Evolutionary conservation across 192 early-diverging fungal species (phyloP), one percentile per base, ranked within the genome.

Genomic region (Entomortierella parvispora): DNA sequence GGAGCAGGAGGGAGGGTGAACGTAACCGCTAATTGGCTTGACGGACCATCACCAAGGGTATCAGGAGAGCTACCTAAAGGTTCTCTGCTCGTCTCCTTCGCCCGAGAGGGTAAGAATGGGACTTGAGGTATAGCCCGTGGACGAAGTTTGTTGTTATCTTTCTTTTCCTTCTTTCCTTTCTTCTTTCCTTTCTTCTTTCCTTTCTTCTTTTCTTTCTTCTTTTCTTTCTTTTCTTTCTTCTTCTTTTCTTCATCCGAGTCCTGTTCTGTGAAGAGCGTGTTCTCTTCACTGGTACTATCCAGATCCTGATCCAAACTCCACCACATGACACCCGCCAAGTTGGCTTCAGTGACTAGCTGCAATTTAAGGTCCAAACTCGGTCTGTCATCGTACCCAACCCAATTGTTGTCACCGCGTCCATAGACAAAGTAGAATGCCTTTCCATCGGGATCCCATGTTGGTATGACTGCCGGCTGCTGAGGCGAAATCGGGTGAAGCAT

Each of bases 241-340:
- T 4, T 40, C n/a, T 2, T 62, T 20, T 18, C n/a, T n/a, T n/a
- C n/a, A n/a, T n/a, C n/a, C n/a, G n/a, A n/a, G n/a, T n/a, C n/a
- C n/a, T 5, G 37, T 40, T 40, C 12, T 12, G 37, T 40, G 12
- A 40, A 47, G 31, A 54, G 44, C 4, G 70, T 29, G 1, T 15
- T 15, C 14, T 48, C 34, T 6, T 62, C 26, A 28, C 71, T 76
- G 7, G 71, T 59, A 20, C 20, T 18, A 28, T 76, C 71, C 28
- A 76, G 37, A 42, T 76, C 71, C 65, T 67, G 64, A 43, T 76
- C 71, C 22, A 76, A 44, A 25, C 71, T 76, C 71, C 71, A 67
- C 71, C 71, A 76, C 71, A 68, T 76, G 15, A 67, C 65, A 6
- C 71, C 71, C 2, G 71, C 71, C 5, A 76, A 45, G 20, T 68